Conservation (phyloP, 108 stramenopile species). For the Cylindrotheca closterium region DNA sequence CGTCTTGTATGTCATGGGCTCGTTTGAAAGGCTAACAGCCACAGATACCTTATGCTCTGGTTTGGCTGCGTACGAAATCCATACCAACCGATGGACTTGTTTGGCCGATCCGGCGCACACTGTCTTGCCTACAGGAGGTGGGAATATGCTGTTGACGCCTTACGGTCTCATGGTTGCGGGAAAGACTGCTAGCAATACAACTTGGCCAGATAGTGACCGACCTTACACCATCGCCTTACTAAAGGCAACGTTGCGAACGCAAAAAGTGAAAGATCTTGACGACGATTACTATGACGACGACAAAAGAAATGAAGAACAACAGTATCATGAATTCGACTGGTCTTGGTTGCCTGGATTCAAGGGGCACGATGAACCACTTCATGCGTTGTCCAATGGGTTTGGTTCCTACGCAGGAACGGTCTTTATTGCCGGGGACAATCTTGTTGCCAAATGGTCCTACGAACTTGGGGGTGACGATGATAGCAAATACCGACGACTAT, state of each 20-base stretch:
- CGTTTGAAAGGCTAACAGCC: slow-evolving; percentile 77
- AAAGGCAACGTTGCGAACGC: slow-evolving; percentile 70
- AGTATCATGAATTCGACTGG: slow-evolving; percentile 86
- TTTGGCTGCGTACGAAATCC: slow-evolving; percentile 85
- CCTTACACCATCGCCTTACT: slow-evolving; percentile 86
- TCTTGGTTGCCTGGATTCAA: slow-evolving; percentile 95
- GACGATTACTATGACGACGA: slow-evolving; percentile 26
- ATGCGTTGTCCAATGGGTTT: slow-evolving; percentile 85
- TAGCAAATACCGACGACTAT: slow-evolving; percentile 25
- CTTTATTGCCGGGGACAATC: slow-evolving; percentile 92
- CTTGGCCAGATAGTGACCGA: slow-evolving; percentile 69
- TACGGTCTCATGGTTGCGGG: slow-evolving; percentile 89
- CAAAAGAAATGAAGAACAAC: slow-evolving; percentile 14
- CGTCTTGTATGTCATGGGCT: slow-evolving; percentile 89
- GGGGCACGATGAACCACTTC: slow-evolving; percentile 88
- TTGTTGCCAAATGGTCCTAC: slow-evolving; percentile 83
- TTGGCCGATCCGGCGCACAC: slow-evolving; percentile 78
- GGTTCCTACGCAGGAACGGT: slow-evolving; percentile 75
- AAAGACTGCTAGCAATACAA: slow-evolving; percentile 57
- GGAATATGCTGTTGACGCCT: slow-evolving; percentile 86
- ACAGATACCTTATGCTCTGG: slow-evolving; percentile 62
- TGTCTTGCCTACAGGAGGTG: slow-evolving; percentile 79
- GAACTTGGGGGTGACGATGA: slow-evolving; percentile 25
- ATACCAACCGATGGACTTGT: slow-evolving; percentile 80
- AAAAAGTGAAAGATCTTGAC: slow-evolving; percentile 12